A percentile compares a stretch with the other conserved stretches of the same genome.
phyloP scores from a whole-genome alignment of 805 yeast species.

The Nakazawaea sp. region DNA sequence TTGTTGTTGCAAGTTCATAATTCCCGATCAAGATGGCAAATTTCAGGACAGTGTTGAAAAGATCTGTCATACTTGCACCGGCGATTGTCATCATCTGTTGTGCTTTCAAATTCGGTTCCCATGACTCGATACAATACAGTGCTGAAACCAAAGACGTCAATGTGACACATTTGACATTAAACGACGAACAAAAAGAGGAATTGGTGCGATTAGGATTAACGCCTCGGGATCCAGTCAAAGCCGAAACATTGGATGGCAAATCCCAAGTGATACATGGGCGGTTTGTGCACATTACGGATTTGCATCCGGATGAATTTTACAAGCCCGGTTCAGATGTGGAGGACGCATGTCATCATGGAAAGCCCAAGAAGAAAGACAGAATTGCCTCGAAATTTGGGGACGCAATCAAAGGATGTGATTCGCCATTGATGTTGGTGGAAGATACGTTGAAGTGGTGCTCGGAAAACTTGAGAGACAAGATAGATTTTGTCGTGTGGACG shows the following conservation, averaged over 20 bases:
- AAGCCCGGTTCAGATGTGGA: slow-evolving; percentile 41
- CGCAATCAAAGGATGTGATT: slow-evolving; percentile 72
- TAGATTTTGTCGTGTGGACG: slow-evolving; percentile 86
- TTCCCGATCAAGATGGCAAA: no score
- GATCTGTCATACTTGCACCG: no score
- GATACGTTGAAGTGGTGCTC: slow-evolving; percentile 63
- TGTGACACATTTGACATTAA: no score
- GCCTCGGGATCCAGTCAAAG: not conserved
- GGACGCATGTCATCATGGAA: slow-evolving; percentile 46
- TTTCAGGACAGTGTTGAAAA: no score
- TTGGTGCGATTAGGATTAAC: slow-evolving; percentile 1
- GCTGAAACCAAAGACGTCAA: no score
- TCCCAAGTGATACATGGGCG: slow-evolving; percentile 47
- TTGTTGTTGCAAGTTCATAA: no score
- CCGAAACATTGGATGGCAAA: not conserved
- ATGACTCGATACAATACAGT: no score
- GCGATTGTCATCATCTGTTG: no score
- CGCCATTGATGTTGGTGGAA: slow-evolving; percentile 56
- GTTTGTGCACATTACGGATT: slow-evolving; percentile 79
- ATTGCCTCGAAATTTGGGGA: slow-evolving; percentile 66
- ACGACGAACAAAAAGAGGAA: not conserved
- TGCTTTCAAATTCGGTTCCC: no score
- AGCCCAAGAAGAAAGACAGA: slow-evolving; percentile 31
- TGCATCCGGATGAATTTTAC: slow-evolving; percentile 77
- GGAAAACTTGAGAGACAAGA: slow-evolving; percentile 59